A percentile compares a stretch with the other conserved stretches of the same genome.
phyloP scores from a whole-genome alignment of 306 rosid genomes.

The Malus sylvestris region DNA sequence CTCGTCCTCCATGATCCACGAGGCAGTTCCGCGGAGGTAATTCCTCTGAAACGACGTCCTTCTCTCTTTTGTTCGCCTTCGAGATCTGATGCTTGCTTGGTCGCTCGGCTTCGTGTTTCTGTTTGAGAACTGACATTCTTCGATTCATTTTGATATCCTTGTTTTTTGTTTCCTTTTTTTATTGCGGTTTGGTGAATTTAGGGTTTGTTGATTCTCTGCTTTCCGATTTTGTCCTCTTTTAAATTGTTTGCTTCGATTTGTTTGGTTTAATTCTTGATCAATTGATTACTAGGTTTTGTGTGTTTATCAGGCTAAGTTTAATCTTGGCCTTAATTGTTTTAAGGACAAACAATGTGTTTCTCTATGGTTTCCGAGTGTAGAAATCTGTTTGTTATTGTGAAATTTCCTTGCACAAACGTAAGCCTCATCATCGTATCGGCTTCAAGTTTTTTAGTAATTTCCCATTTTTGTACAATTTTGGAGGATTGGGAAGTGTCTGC shows the following conservation, averaged over 20 bases:
- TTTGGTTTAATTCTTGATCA: not conserved
- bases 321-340: not conserved
- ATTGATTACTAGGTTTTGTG: not conserved
- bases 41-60: conserved; percentile 13
- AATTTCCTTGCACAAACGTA: not conserved
- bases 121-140: not conserved
- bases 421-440: not conserved
- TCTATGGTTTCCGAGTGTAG: not conserved
- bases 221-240: not conserved
- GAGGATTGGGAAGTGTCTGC: not conserved
- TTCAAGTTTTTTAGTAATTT: not conserved
- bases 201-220: not conserved
- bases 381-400: too few relatives aligned
- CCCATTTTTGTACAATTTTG: not conserved
- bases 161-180: not conserved
- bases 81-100: conserved; percentile 2
- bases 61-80: conserved; percentile 22
- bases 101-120: not conserved
- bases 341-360: not conserved
- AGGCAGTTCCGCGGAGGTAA: conserved; percentile 40
- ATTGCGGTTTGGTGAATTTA: not conserved
- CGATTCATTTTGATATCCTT: not conserved
- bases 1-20: conserved; percentile 37
- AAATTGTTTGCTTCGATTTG: not conserved
- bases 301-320: not conserved